Conservation (phyloP, 2,329 filamentous ascomycete species). For the Diaporthe nobilis region DNA sequence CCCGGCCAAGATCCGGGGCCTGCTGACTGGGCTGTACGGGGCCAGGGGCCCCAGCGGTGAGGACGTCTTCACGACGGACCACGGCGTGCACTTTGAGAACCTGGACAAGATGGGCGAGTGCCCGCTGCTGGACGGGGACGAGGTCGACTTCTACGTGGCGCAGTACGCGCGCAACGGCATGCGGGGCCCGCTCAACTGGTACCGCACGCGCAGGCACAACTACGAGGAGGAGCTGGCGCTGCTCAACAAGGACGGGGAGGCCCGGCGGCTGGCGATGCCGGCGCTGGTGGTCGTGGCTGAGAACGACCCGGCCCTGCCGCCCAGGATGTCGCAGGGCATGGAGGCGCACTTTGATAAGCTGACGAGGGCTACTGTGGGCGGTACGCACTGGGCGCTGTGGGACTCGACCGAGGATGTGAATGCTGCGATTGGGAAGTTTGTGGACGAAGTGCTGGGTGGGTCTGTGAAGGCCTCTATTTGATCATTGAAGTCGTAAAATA, state of each 20-base stretch:
- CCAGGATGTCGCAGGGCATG: slow-evolving; percentile 81
- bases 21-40: slow-evolving; percentile 81
- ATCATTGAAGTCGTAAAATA: slow-evolving; percentile 28
- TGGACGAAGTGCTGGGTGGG: slow-evolving; percentile 65
- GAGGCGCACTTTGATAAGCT: slow-evolving; percentile 75
- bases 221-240: slow-evolving; percentile 80
- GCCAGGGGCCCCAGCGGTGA: slow-evolving; percentile 71
- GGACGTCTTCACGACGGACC: slow-evolving; percentile 68
- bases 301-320: slow-evolving; percentile 79
- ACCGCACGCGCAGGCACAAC: slow-evolving; percentile 81
- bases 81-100: slow-evolving; percentile 76
- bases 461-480: slow-evolving; percentile 55
- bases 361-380: slow-evolving; percentile 74
- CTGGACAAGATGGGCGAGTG: slow-evolving; percentile 70
- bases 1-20: slow-evolving; percentile 74
- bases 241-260: slow-evolving; percentile 66
- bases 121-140: slow-evolving; percentile 74
- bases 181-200: slow-evolving; percentile 89
- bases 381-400: slow-evolving; percentile 87
- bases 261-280: slow-evolving; percentile 69
- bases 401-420: slow-evolving; percentile 82
- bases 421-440: slow-evolving; percentile 74
- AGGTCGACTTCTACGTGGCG: slow-evolving; percentile 82
- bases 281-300: slow-evolving; percentile 82
- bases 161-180: slow-evolving; percentile 81